Conservation (phyloP, 371 early-diverging fungal species). For the Blakeslea trispora region DNA sequence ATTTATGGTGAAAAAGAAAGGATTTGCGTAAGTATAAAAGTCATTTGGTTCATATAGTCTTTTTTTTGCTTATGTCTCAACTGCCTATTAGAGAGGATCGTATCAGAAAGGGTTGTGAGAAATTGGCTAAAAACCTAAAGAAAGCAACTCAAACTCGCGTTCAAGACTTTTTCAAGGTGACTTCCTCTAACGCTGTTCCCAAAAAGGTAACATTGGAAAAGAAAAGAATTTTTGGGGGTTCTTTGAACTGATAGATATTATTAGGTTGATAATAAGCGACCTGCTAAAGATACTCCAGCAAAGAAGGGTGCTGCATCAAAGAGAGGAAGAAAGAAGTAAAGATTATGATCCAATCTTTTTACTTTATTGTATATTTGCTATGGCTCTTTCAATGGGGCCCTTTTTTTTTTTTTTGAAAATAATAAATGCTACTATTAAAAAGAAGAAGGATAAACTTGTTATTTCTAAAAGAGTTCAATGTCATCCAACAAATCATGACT, state of each 20-base stretch:
- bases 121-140: constrained; percentile 73
- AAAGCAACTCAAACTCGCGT: constrained; percentile 88
- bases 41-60: background rate
- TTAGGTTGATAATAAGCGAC: constrained; percentile 7
- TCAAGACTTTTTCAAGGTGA: constrained; percentile 83
- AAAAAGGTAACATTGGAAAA: no score
- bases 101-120: constrained; percentile 85
- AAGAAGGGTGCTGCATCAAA: constrained; percentile 17
- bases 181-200: constrained; percentile 16
- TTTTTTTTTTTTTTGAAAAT: no score
- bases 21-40: constrained; percentile 78
- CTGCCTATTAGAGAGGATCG: constrained; percentile 88
- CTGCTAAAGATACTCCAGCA: constrained; percentile 1
- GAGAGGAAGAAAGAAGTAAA: constrained; percentile 20
- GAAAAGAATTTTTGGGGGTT: no score
- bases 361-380: no score
- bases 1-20: constrained; percentile 94
- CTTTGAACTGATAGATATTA: no score
- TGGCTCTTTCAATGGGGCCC: no score
- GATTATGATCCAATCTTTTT: background rate
- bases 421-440: no score
- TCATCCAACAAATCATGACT: background rate
- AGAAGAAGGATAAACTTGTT: no score
- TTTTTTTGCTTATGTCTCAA: background rate
- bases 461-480: background rate